Evolutionary conservation across 148 eudicot species (phyloP), one percentile per base, ranked within the genome.

Genomic region (Fagopyrum homotropicum): DNA sequence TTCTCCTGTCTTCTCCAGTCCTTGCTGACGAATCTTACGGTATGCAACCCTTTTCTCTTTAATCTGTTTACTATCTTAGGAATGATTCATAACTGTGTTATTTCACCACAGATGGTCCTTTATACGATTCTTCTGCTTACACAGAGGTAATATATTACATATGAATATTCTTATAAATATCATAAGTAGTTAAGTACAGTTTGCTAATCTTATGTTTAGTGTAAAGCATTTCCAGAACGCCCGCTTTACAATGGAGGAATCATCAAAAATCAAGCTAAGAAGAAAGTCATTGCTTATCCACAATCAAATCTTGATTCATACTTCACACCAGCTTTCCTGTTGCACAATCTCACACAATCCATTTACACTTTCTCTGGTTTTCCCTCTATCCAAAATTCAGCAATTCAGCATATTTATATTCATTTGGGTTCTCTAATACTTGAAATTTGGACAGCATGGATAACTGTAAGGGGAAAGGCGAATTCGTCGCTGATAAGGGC

Each of bases 61-160:
- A 9, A n/a, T 16, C 4, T 9, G n/a, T 68, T 35, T 35, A 19
- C 7, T 44, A 5, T 35, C 47, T 72, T 56, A 35, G 55, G 72
- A n/a, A 69, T 66, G 48, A 59, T 52, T 57, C 29, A 6, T 26
- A 14, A 11, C 75, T 61, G n/a, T 73, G 16, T 15, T 72, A 40
- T 51, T 63, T 64, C 48, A 7, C 69, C 61, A 82, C 86, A 89
- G 89, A 87, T 83, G 93, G 88, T 14, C 93, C 89, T 60, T 77
- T 85, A 15, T 89, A 89, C 70, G 93, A 87, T 74, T 82, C 83
- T 22, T 83, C 91, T 29, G 93, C 91, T 52, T 89, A 81, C 70
- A 79, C 81, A 1, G 79, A 87, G 89, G 89, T 89, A 82, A 61
- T 2, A 44, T 1, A 16, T 29, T 22, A 22, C 3, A 9, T 47